Conservation (phyloP, 805 yeast species). For the Starmerella kuoi region DNA sequence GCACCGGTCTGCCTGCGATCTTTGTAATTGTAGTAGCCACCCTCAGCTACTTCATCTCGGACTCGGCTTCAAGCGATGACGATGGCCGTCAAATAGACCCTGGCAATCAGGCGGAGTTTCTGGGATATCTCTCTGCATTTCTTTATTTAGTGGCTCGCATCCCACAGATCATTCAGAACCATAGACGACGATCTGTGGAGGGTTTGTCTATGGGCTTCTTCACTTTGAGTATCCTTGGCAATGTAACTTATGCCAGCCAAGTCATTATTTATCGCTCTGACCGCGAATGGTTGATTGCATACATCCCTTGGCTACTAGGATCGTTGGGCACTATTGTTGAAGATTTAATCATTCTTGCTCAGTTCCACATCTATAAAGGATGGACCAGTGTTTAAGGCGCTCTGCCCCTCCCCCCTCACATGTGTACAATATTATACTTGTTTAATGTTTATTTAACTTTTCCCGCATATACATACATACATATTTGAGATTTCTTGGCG, state of each 20-base stretch:
- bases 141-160: conserved; percentile 61
- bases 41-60: conserved; percentile 44
- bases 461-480: too few relatives aligned
- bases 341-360: conserved; percentile 52
- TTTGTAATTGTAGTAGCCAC: conserved; percentile 54
- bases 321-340: conserved; percentile 66
- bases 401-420: neutral
- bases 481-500: too few relatives aligned
- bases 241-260: conserved; percentile 62
- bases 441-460: too few relatives aligned
- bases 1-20: conserved; percentile 44
- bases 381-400: too few relatives aligned
- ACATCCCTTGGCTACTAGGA: conserved; percentile 68
- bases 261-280: conserved; percentile 57
- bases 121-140: conserved; percentile 59
- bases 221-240: conserved; percentile 61
- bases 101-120: conserved; percentile 52
- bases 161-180: conserved; percentile 80
- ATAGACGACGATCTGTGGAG: conserved; percentile 60
- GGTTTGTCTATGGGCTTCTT: conserved; percentile 80
- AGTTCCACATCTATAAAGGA: conserved; percentile 44
- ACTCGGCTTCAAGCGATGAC: conserved; percentile 18
- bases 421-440: neutral
- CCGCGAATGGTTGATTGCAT: conserved; percentile 43
- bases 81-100: conserved; percentile 22